Conservation (phyloP, 208 protist species). For the Novymonas esmeraldas region DNA sequence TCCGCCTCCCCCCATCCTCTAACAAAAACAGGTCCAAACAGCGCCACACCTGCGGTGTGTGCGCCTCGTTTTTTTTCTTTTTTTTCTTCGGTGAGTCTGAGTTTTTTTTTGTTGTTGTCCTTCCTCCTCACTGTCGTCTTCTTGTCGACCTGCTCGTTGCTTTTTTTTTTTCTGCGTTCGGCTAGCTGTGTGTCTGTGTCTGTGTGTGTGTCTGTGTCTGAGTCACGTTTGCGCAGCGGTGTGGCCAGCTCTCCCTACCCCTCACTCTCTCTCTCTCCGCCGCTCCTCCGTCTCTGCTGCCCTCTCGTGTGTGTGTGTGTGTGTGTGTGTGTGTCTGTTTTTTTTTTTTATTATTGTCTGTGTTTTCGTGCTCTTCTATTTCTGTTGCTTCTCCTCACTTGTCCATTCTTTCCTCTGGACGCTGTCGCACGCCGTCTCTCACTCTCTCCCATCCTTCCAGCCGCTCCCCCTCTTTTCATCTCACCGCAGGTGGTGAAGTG, state of each 20-base stretch:
- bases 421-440: no score
- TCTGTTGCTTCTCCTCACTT: conserved; percentile 15
- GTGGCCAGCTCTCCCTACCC: neutral
- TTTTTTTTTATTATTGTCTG: neutral
- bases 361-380: neutral
- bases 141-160: neutral
- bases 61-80: neutral
- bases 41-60: no score
- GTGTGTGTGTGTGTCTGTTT: conserved; percentile 4
- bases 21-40: no score
- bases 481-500: no score
- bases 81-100: conserved; percentile 5
- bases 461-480: no score
- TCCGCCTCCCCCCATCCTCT: no score
- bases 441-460: no score
- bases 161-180: conserved; percentile 2
- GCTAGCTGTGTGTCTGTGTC: neutral
- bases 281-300: neutral
- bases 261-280: no score
- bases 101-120: conserved; percentile 16
- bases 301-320: neutral
- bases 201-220: neutral
- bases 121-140: neutral
- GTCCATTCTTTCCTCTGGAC: no score
- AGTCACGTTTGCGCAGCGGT: no score